Base-by-base conservation (phyloP, 2,329 filamentous ascomycete genomes). In the Aspergillus texensis region DNA sequence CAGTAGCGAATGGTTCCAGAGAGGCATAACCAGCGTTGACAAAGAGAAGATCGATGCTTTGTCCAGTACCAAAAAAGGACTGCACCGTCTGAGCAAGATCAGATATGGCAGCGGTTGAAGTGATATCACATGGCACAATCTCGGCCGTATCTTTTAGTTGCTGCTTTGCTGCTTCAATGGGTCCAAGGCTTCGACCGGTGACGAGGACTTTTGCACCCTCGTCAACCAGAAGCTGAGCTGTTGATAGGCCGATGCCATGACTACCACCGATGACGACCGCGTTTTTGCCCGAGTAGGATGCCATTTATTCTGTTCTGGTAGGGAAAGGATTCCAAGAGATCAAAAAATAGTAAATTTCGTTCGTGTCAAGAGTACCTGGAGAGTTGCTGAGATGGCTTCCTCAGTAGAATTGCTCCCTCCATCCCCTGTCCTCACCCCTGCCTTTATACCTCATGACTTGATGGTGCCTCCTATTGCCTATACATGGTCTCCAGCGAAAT, bases 161-260 rank as follows among this genome's bases (percentile, higher is more conserved):
- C 2, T 43, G 34, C 24, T 61, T 56, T 8, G 61, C 50, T 6
- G 57, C 28, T 5, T 21, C 36, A 21, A 65, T 64, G 34, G 64
- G 58, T 2, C 21, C 26, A 21, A 52, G 45, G 28, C 64, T 64
- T n/a, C 64, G 64, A 34, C 62, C 62, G 10, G 64, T 66, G 16
- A 66, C 43, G 34, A 66, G 58, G 45, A 66, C 64, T 45, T 62
- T 26, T 26, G 59, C 48, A 19, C 57, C 62, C 1, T 52, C n/a
- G 16, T 58, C 14, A 4, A 58, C 19, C 19, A 66, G 64, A 24
- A 66, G 53, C 21, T 66, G 57, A 12, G 62, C 62, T 1, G 64
- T 64, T 32, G 62, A 50, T n/a, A 64, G 62, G 19, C 64, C 62
- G 24, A 66, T 66, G 8, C 64, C 64, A 43, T 66, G 64, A n/a